Evolutionary conservation across 208 protist species (phyloP), one percentile per base, ranked within the genome.

Genomic region (Acanthamoeba polyphaga): DNA sequence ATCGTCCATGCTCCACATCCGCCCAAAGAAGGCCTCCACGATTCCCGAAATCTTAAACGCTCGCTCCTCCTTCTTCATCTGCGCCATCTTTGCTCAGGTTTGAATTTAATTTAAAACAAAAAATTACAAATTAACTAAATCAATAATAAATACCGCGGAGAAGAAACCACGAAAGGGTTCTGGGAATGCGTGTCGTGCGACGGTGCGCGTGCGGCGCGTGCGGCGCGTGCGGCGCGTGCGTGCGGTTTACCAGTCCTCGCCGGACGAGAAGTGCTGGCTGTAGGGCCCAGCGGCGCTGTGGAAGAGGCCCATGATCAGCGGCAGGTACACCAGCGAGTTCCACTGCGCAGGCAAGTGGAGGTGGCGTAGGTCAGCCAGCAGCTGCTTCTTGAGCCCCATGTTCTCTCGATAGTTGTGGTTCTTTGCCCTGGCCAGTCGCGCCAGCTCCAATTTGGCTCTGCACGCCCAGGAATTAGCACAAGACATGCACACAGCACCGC

Each of bases 231-330:
- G n/a, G n/a, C n/a, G n/a, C 51, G 8, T 13, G 8, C 51, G 51
- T 13, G 12, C 51, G 51, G 12, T 5, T 82, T 27, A 82, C 74
- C 74, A 82, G 15, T 82, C 74, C 34, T 38, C 29, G 0, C 53
- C 17, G 12, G 53, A 34, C 22, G 12, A 12, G 24, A 82, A 82
- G 74, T 55, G 29, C 22, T 0, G 43, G 38, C 38, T 34, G 1
- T 53, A 82, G 74, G 74, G 74, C 3, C 38, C 43, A 15, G 43
- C 74, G 46, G 74, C 74, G 22, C 43, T 55, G 74, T 82, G 74
- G 74, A 82, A 51, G 74, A 82, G 74, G 19, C 74, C 74, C 74
- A 82, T 82, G 74, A 9, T n/a, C n/a, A 82, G 74, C 74, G 74
- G 74, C 74, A 82, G 38, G n/a, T 53, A 38, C 43, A 0, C 55